phyloP scores from a whole-genome alignment of 2,329 filamentous ascomycete species.

The Pseudonectria foliicola region DNA sequence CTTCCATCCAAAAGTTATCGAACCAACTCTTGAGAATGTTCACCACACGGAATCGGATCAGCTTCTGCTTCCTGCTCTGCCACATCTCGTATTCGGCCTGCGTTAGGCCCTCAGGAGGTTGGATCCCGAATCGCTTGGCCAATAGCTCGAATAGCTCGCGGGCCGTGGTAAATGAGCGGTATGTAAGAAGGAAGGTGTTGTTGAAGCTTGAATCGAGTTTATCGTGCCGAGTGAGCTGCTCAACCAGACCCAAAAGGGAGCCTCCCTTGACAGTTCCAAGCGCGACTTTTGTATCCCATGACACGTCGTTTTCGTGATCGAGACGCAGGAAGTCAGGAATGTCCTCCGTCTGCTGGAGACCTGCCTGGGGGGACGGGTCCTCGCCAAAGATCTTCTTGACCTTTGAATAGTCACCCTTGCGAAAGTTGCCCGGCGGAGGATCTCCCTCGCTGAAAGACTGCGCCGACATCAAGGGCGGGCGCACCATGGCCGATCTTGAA shows the following conservation, averaged over 20 bases:
- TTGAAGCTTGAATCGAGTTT: slow-evolving; percentile 94
- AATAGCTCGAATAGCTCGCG: slow-evolving; percentile 87
- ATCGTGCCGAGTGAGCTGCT: slow-evolving; percentile 92
- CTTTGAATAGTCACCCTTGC: slow-evolving; percentile 57
- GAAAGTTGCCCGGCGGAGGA: slow-evolving; percentile 40
- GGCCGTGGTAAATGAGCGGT: slow-evolving; percentile 88
- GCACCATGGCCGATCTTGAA: slow-evolving; percentile 38
- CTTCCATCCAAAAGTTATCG: slow-evolving; percentile 98
- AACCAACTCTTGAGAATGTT: slow-evolving; percentile 99
- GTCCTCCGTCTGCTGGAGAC: slow-evolving; percentile 57
- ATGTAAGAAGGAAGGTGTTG: slow-evolving; percentile 94
- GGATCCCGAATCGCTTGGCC: slow-evolving; percentile 84
- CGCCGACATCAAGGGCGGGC: slow-evolving; percentile 44
- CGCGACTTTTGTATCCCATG: slow-evolving; percentile 77
- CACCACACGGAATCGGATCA: slow-evolving; percentile 90
- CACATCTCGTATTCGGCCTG: slow-evolving; percentile 74
- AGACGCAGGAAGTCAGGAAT: slow-evolving; percentile 77
- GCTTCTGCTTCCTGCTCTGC: slow-evolving; percentile 92
- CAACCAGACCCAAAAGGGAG: slow-evolving; percentile 80
- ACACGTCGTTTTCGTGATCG: slow-evolving; percentile 82
- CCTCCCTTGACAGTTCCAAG: slow-evolving; percentile 78
- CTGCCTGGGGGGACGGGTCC: slow-evolving; percentile 45
- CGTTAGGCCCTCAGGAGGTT: slow-evolving; percentile 76
- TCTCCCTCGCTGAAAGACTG: slow-evolving; percentile 62
- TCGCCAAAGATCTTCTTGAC: slow-evolving; percentile 61